Percentiles rank a stretch among this genome's conserved stretches.
These are phyloP conservation scores for Nicotiana benthamiana DNA, from an alignment of 257 asterid genomes.

Conservation along the genomic window DNA sequence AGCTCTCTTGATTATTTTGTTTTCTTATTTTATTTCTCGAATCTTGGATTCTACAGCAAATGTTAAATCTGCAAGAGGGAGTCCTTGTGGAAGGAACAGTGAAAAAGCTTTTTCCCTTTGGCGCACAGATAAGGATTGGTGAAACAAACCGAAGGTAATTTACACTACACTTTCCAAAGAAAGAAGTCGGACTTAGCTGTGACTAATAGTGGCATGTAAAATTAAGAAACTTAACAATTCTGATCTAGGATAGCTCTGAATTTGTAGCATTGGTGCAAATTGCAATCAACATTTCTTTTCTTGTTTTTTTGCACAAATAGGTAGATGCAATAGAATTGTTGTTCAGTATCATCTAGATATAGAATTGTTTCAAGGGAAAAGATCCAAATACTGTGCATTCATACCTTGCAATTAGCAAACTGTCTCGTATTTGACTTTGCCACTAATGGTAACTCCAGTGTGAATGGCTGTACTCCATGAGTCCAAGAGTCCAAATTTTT, in stretches of 20 bases:
- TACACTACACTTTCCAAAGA: neutral
- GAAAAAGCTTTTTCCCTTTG: constrained; percentile 64
- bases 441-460: neutral
- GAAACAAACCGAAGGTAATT: constrained; percentile 79
- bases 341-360: neutral
- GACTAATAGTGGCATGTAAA: neutral
- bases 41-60: constrained; percentile 34
- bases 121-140: constrained; percentile 88
- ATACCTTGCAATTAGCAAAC: neutral
- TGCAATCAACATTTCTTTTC: neutral
- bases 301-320: neutral
- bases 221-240: neutral
- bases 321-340: neutral
- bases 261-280: neutral
- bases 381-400: neutral
- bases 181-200: neutral
- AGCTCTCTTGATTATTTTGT: neutral
- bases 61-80: constrained; percentile 68
- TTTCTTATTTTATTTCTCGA: constrained; percentile 5
- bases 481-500: neutral
- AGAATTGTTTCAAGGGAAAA: neutral
- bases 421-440: neutral
- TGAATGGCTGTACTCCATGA: neutral
- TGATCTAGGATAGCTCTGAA: neutral
- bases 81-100: constrained; percentile 87